These are phyloP conservation scores for Trapa bicornis DNA, from an alignment of 345 rosid species.

Conservation along the genomic window DNA sequence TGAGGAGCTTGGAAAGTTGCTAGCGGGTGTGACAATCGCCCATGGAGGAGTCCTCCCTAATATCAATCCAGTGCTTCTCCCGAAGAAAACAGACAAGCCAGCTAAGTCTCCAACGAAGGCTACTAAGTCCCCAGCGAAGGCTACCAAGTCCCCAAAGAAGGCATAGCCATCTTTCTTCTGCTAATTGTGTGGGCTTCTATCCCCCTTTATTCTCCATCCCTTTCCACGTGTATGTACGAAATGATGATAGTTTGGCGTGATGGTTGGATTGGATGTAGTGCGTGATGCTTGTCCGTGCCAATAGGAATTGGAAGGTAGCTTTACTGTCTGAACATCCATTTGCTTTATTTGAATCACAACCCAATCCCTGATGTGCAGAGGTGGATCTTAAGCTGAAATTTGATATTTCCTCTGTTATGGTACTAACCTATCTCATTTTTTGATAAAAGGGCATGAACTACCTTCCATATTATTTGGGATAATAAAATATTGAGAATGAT, in stretches of 20 bases:
- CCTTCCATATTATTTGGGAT: too few species aligned
- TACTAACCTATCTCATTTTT: too few species aligned
- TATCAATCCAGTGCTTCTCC: slow-evolving; percentile 59
- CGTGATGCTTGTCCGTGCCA: neutral
- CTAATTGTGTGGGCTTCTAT: too few species aligned
- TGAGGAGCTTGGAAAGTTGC: slow-evolving; percentile 56
- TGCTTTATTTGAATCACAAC: neutral
- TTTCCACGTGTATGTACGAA: neutral
- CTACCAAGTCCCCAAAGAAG: slow-evolving; percentile 48
- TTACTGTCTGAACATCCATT: neutral
- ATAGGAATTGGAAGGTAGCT: neutral
- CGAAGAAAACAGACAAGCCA: slow-evolving; percentile 40
- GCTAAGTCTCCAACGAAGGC: slow-evolving; percentile 49
- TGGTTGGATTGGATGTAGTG: neutral
- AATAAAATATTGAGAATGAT: too few species aligned
- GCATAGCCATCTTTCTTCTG: slow-evolving; percentile 10
- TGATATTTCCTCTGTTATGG: too few species aligned
- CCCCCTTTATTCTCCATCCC: neutral
- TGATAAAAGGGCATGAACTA: too few species aligned
- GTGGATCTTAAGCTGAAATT: too few species aligned
- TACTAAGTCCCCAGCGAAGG: slow-evolving; percentile 19
- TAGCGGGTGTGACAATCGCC: slow-evolving; percentile 63
- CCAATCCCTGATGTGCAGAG: neutral
- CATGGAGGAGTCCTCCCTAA: slow-evolving; percentile 66
- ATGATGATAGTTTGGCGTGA: too few species aligned